Evolutionary conservation across 331 rosid genomes (phyloP).

Genomic region (Arachis monticola): DNA sequence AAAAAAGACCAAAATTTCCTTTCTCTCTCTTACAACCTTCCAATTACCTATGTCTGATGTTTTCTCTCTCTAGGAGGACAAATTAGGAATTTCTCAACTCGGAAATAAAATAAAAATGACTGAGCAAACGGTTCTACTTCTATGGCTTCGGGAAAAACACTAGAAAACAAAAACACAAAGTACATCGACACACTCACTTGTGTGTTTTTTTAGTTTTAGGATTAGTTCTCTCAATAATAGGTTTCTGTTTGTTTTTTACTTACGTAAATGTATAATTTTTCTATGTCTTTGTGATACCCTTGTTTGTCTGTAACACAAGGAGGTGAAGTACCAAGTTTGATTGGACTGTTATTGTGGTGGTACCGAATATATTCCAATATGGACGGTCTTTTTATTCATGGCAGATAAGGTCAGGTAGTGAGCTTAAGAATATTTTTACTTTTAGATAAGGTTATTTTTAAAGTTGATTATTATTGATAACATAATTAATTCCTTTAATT

Average conservation of each 20-base stretch:
- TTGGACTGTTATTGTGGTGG: constrained; percentile 43
- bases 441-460: not conserved
- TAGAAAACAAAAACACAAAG: constrained; percentile 32
- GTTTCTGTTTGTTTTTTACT: constrained; percentile 34
- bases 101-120: constrained; percentile 35
- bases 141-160: constrained; percentile 36
- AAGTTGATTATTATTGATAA: not conserved
- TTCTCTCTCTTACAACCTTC: constrained; percentile 45
- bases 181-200: constrained; percentile 18
- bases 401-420: constrained; percentile 18
- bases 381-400: not conserved
- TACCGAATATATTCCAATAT: not conserved
- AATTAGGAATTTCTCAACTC: constrained; percentile 47
- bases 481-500: too few species aligned
- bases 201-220: constrained; percentile 7
- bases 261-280: constrained; percentile 14
- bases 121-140: constrained; percentile 41
- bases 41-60: constrained; percentile 34
- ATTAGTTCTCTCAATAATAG: constrained; percentile 39
- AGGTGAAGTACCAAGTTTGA: constrained; percentile 32
- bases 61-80: constrained; percentile 76
- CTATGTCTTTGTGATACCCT: constrained; percentile 9
- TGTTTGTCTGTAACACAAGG: not conserved
- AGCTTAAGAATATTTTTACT: constrained; percentile 34
- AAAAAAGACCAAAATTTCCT: constrained; percentile 7